These are phyloP conservation scores for Cenchrus americanus DNA, from an alignment of 176 grass and related monocot species.

Conservation along the genomic window DNA sequence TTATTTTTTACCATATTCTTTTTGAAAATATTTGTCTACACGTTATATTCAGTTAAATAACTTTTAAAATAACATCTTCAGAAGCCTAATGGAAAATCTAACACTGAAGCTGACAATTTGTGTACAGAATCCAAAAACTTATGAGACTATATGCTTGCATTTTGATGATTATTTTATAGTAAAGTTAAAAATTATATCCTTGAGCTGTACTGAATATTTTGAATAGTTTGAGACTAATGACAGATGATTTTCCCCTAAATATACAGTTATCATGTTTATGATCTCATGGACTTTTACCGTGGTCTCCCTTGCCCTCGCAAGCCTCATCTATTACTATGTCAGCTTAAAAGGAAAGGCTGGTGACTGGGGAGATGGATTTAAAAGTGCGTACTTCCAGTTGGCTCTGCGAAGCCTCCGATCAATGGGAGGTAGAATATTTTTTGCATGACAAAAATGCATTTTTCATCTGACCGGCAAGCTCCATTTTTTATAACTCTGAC, in stretches of 20 bases:
- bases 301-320: constrained; percentile 87
- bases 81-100: background rate
- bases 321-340: constrained; percentile 98
- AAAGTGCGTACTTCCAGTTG: constrained; percentile 95
- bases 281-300: constrained; percentile 96
- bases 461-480: background rate
- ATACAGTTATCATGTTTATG: constrained; percentile 95
- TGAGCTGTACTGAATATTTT: background rate
- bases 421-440: constrained; percentile 70
- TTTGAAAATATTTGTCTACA: background rate
- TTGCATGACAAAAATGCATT: constrained; percentile 19
- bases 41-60: constrained; percentile 10
- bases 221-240: constrained; percentile 25
- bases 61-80: background rate
- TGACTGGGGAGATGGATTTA: constrained; percentile 98
- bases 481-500: constrained; percentile 14
- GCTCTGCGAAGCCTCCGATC: constrained; percentile 86
- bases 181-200: background rate
- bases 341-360: constrained; percentile 96
- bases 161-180: background rate
- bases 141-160: background rate
- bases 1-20: constrained; percentile 14
- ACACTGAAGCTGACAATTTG: background rate
- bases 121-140: constrained; percentile 5
- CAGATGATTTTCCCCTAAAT: background rate